These are phyloP conservation scores for Leptographium galeiforme DNA, from an alignment of 2,329 filamentous ascomycete species.

Conservation along the genomic window DNA sequence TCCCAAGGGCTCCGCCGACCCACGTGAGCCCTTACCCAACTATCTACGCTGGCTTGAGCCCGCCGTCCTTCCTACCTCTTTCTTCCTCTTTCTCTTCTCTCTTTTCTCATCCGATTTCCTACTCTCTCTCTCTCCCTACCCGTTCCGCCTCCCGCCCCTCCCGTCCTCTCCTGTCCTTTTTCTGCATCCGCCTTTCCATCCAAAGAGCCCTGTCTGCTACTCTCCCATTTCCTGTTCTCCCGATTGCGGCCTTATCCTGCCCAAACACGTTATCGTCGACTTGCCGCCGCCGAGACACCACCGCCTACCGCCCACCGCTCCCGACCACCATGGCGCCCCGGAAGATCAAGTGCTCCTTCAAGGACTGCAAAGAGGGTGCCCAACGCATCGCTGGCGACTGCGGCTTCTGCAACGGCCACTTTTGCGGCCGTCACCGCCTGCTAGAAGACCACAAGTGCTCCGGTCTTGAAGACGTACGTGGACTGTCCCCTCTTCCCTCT, in stretches of 20 bases:
- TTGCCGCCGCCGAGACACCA: neutral
- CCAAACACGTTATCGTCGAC: neutral
- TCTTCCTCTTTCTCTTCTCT: neutral
- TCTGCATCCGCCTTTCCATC: neutral
- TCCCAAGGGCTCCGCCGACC: constrained; percentile 1
- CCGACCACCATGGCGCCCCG: constrained; percentile 45
- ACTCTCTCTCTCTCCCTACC: neutral
- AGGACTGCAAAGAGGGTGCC: constrained; percentile 75
- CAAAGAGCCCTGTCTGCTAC: neutral
- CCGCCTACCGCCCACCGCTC: neutral
- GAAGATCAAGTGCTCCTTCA: constrained; percentile 76
- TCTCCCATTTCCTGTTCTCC: neutral
- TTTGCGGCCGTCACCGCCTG: constrained; percentile 88
- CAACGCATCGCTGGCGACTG: constrained; percentile 95
- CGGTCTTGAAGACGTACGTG: constrained; percentile 72
- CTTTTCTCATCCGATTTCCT: neutral
- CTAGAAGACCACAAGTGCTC: constrained; percentile 89
- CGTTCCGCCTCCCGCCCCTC: neutral
- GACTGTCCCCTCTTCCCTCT: neutral
- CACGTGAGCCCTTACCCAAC: constrained; percentile 3
- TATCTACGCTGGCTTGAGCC: neutral
- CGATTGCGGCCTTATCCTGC: neutral
- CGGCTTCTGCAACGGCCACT: constrained; percentile 85
- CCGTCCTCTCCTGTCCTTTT: neutral
- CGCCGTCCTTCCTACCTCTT: neutral